These are phyloP conservation scores for Corynascus novoguineensis DNA, from an alignment of 495 filamentous ascomycete genomes.

Conservation along the genomic window DNA sequence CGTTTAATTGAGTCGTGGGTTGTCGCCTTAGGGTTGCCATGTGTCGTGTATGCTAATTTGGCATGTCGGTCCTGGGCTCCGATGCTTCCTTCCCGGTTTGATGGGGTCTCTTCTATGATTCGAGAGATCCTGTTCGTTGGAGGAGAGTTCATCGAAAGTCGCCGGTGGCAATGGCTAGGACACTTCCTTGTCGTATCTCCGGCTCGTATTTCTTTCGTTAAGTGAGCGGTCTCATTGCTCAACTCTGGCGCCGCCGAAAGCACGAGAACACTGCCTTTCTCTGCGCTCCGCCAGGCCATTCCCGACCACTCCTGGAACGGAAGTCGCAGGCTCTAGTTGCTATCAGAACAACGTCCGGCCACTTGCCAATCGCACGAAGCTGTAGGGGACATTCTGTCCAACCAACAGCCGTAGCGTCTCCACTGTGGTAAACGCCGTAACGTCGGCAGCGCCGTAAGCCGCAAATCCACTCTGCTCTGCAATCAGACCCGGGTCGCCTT, in stretches of 20 bases:
- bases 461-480: slow-evolving; percentile 69
- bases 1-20: background rate
- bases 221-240: too few relatives aligned
- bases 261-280: too few relatives aligned
- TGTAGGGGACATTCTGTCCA: slow-evolving; percentile 80
- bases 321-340: background rate
- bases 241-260: background rate
- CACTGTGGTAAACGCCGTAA: slow-evolving; percentile 75
- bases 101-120: too few relatives aligned
- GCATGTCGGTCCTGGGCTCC: background rate
- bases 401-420: slow-evolving; percentile 72
- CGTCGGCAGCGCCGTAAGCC: slow-evolving; percentile 71
- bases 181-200: too few relatives aligned
- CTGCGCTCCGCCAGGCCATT: too few relatives aligned
- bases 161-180: too few relatives aligned
- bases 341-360: slow-evolving; percentile 60
- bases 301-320: too few relatives aligned
- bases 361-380: slow-evolving; percentile 74
- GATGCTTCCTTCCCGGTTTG: background rate
- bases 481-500: slow-evolving; percentile 63
- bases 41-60: background rate
- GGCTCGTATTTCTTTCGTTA: too few relatives aligned
- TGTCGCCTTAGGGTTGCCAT: background rate
- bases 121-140: too few relatives aligned
- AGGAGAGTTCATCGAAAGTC: too few relatives aligned